Conservation (phyloP, 371 early-diverging fungal genomes). For the Actinomortierella ambigua region DNA sequence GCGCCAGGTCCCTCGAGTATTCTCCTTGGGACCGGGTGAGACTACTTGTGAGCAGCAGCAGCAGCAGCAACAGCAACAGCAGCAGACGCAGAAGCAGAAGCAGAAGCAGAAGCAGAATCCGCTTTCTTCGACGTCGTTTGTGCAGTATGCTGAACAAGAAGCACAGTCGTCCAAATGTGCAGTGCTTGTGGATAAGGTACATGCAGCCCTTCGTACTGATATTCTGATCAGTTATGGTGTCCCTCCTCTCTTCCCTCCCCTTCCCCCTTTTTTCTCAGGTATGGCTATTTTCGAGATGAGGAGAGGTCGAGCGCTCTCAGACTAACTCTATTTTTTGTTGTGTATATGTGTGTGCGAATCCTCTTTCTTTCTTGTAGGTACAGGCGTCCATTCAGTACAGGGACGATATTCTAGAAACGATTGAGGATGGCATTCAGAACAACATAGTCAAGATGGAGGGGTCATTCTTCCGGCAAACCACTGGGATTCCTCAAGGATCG, state of each 20-base stretch:
- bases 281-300: too few relatives aligned
- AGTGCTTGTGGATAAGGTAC: constrained; percentile 66
- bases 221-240: not conserved
- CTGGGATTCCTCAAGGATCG: constrained; percentile 93
- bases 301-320: not conserved
- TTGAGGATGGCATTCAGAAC: constrained; percentile 65
- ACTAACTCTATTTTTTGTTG: not conserved
- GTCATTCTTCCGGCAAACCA: constrained; percentile 63
- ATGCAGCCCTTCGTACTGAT: not conserved
- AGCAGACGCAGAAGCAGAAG: too few relatives aligned
- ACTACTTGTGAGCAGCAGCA: too few relatives aligned
- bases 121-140: constrained; percentile 38
- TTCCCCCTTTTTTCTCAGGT: too few relatives aligned
- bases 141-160: constrained; percentile 49
- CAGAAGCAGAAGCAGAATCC: too few relatives aligned
- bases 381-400: constrained; percentile 15
- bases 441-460: constrained; percentile 67
- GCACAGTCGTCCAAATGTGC: constrained; percentile 53
- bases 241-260: not conserved
- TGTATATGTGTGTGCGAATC: too few relatives aligned
- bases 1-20: not conserved
- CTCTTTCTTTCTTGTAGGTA: constrained; percentile 12
- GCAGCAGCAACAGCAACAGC: too few relatives aligned
- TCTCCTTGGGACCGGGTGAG: too few relatives aligned
- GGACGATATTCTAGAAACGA: constrained; percentile 42